Conservation (phyloP, 768 basidiomycete genomes). For the Peribolospora baueri region DNA sequence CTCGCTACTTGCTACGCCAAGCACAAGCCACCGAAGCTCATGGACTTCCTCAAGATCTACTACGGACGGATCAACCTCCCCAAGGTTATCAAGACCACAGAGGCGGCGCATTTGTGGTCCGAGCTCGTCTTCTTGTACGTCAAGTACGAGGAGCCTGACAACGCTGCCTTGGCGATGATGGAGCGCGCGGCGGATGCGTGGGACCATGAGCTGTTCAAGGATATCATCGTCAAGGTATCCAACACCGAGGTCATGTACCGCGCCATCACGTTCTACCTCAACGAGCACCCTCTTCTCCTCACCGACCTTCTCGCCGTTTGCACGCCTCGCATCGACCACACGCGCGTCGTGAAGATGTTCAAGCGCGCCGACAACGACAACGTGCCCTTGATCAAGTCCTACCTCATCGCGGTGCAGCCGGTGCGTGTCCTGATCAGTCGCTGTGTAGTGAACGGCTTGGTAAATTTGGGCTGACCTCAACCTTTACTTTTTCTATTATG, state of each 20-base stretch:
- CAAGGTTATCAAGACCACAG: conserved; percentile 90
- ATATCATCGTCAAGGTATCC: conserved; percentile 81
- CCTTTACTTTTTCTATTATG: too few species aligned
- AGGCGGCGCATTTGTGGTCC: conserved; percentile 92
- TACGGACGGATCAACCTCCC: conserved; percentile 47
- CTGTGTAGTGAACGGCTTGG: too few species aligned
- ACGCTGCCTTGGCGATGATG: conserved; percentile 94
- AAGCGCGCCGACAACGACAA: conserved; percentile 53
- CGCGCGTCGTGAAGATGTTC: conserved; percentile 88
- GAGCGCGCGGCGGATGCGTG: conserved; percentile 94
- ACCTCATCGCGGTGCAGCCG: conserved; percentile 89
- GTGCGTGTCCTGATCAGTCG: conserved; percentile 24
- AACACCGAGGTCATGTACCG: conserved; percentile 99
- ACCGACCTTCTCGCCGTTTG: conserved; percentile 81
- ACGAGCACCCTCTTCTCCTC: conserved; percentile 75
- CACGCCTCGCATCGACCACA: conserved; percentile 82
- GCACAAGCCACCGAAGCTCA: conserved; percentile 21
- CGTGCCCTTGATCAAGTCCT: conserved; percentile 80
- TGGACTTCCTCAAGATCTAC: conserved; percentile 97
- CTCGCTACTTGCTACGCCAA: conserved; percentile 78
- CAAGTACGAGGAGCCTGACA: conserved; percentile 97
- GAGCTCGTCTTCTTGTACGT: conserved; percentile 96
- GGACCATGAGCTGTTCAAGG: conserved; percentile 99
- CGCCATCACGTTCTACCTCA: conserved; percentile 74
- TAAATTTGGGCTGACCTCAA: neutral